Base-by-base conservation (phyloP, 2,329 filamentous ascomycete genomes). In the Claviceps africana region DNA sequence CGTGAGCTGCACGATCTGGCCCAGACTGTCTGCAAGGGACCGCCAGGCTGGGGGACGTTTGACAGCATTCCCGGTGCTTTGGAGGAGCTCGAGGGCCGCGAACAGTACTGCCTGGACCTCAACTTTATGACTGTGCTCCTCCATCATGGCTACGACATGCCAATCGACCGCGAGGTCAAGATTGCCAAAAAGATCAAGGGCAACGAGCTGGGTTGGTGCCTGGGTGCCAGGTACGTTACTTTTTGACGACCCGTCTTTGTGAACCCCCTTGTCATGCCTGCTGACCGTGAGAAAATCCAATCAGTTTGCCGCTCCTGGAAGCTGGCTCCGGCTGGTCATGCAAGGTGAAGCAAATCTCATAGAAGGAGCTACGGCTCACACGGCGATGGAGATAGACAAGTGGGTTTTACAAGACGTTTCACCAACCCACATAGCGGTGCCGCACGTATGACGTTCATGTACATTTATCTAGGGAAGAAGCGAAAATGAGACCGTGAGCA, bases 161-260 rank as follows among this genome's bases (percentile, higher is more conserved):
- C 91, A 4, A 83, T 97, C 61, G 88, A 95, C 59, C 80, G 94
- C 40, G 93, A 98, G 70, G 89, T 98, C 58, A 91, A 87, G 76
- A 95, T 96, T 65, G 93, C 91, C 55, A 98, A 98, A 85, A 95
- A 96, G 78, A 95, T 98, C 65, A 91, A 94, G 73, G 83, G 83
- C 53, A 96, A 96, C 67, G 94, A 98, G 73, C 72, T 98, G 62
- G 93, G 93, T 40, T 98, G 93, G 93, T 97, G 91, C 72, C 76
- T 98, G 64, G 93, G 93, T 68, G 93, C 93, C 58, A 95, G 88
- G 88, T 93, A 74, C 72, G 83, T 64, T n/a, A n/a, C n/a, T 25
- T 51, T 39, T 25, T 1, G 10, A 9, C 9, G 19, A 13, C 46
- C 43, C 44, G 33, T 7, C 22, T 50, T 22, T 25, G 43, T 6